phyloP scores from a whole-genome alignment of 1,284 basidiomycete genomes.

The Trichosporon coremiiforme region DNA sequence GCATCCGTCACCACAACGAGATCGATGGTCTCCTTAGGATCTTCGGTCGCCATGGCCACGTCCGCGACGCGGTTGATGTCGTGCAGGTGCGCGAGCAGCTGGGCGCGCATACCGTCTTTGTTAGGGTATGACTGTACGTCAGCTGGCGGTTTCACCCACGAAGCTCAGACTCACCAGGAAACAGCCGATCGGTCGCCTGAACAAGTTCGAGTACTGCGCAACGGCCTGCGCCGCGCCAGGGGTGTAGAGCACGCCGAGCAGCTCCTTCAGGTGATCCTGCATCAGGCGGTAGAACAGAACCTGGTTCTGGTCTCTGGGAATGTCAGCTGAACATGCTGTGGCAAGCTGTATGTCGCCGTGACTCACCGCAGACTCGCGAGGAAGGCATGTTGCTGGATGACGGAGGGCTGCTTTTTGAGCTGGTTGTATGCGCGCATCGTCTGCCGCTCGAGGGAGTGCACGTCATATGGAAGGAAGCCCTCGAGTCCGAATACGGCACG shows the following conservation, averaged over 20 bases:
- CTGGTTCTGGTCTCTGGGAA: constrained; percentile 62
- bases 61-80: constrained; percentile 62
- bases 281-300: constrained; percentile 74
- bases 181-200: constrained; percentile 63
- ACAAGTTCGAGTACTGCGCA: constrained; percentile 77
- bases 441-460: constrained; percentile 76
- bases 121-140: constrained; percentile 61
- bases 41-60: constrained; percentile 67
- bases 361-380: constrained; percentile 19
- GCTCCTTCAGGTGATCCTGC: constrained; percentile 68
- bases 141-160: background rate
- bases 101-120: constrained; percentile 66
- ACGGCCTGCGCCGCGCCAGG: constrained; percentile 60
- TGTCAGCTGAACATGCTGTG: background rate
- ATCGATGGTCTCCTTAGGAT: constrained; percentile 63
- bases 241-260: constrained; percentile 63
- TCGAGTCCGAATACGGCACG: constrained; percentile 69
- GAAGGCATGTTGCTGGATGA: constrained; percentile 35
- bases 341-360: background rate
- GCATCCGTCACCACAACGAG: constrained; percentile 79
- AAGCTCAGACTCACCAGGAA: background rate
- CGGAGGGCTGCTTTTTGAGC: constrained; percentile 51
- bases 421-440: constrained; percentile 68
- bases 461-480: constrained; percentile 73
- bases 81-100: constrained; percentile 54